These are phyloP conservation scores for Mortierella sp. DNA, from an alignment of 371 early-diverging fungal genomes.

Conservation along the genomic window DNA sequence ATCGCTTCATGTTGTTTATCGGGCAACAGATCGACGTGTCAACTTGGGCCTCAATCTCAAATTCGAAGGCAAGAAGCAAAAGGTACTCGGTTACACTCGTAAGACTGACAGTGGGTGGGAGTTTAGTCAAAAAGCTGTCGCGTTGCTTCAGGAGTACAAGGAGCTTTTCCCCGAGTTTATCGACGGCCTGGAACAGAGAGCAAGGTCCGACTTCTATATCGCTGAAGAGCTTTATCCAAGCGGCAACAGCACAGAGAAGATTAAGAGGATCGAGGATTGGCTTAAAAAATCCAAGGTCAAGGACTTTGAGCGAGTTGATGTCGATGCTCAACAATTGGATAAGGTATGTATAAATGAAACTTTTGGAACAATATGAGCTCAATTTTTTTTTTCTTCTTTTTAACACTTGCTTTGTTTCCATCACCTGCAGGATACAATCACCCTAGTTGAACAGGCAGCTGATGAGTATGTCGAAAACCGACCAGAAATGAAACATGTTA, in stretches of 20 bases:
- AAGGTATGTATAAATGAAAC: slow-evolving; percentile 56
- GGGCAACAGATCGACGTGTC: slow-evolving; percentile 65
- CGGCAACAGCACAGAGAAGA: slow-evolving; percentile 58
- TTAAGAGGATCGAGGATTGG: slow-evolving; percentile 75
- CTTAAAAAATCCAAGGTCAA: slow-evolving; percentile 72
- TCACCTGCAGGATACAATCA: slow-evolving; percentile 59
- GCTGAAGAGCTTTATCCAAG: slow-evolving; percentile 70
- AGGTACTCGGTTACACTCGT: slow-evolving; percentile 89
- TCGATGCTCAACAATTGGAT: slow-evolving; percentile 77
- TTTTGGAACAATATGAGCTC: neutral
- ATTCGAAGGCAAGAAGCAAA: slow-evolving; percentile 87
- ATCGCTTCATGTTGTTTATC: slow-evolving; percentile 75
- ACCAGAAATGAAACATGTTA: slow-evolving; percentile 62
- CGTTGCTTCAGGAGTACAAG: slow-evolving; percentile 79
- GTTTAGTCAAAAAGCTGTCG: slow-evolving; percentile 82
- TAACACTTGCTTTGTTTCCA: neutral
- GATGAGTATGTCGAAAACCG: slow-evolving; percentile 57
- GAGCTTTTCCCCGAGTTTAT: slow-evolving; percentile 82
- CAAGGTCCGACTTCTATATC: slow-evolving; percentile 60
- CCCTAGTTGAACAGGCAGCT: slow-evolving; percentile 68
- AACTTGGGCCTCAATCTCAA: slow-evolving; percentile 92
- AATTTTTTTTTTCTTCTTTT: neutral
- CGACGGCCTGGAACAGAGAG: slow-evolving; percentile 62
- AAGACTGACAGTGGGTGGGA: slow-evolving; percentile 88
- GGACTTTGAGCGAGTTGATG: slow-evolving; percentile 75